These are phyloP conservation scores for Garcia nutans DNA, from an alignment of 345 rosid species.

Conservation along the genomic window DNA sequence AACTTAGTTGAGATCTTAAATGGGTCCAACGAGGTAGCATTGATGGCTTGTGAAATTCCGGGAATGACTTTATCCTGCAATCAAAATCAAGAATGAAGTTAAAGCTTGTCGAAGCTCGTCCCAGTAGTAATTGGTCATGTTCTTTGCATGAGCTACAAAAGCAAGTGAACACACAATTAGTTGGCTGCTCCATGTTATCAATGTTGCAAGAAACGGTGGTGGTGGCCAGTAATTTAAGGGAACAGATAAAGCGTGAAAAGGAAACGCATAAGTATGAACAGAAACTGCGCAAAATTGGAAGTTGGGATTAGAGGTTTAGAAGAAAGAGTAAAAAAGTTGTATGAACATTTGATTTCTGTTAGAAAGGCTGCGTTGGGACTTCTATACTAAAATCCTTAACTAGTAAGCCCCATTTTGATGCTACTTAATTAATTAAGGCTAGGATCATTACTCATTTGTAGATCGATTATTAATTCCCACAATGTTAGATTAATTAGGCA, in stretches of 20 bases:
- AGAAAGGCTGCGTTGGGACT: background rate
- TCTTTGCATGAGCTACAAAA: background rate
- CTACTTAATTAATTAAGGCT: too few relatives aligned
- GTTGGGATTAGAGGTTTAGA: background rate
- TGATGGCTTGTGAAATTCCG: background rate
- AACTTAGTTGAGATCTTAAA: background rate
- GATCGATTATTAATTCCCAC: too few relatives aligned
- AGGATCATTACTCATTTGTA: too few relatives aligned
- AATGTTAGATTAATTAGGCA: too few relatives aligned
- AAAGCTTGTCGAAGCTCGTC: background rate
- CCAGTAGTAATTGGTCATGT: background rate
- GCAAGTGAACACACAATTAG: background rate
- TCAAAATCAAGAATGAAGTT: background rate
- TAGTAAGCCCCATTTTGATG: too few relatives aligned
- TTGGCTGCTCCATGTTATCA: background rate
- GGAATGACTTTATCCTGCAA: background rate
- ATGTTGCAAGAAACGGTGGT: background rate
- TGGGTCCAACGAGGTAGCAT: background rate
- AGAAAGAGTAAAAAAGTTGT: constrained; percentile 1
- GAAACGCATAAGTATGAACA: background rate
- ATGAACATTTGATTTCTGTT: background rate
- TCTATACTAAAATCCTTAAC: too few relatives aligned
- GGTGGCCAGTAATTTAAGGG: background rate
- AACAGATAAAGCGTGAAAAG: background rate
- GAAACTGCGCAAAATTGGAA: background rate